Conservation (phyloP, 108 stramenopile species). For the Nannochloropsis oceanica region DNA sequence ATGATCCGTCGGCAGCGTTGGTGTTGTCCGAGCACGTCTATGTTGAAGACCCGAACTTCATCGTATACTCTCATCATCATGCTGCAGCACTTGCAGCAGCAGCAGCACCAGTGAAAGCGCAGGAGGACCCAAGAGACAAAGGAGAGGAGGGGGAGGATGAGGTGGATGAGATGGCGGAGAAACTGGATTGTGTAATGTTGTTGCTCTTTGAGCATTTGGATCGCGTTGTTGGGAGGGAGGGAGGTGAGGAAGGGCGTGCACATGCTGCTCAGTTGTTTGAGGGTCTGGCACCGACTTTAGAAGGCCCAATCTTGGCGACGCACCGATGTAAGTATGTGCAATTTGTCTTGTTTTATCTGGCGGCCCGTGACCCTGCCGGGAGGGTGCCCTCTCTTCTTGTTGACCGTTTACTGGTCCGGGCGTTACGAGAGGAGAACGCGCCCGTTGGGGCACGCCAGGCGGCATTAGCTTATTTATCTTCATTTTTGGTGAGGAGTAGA, state of each 20-base stretch:
- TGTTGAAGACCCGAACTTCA: background rate
- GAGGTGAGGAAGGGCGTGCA: background rate
- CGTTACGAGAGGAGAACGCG: background rate
- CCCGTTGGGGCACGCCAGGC: conserved; percentile 46
- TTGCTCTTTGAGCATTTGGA: conserved; percentile 45
- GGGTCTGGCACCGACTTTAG: conserved; percentile 47
- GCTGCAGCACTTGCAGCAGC: background rate
- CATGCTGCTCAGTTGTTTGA: background rate
- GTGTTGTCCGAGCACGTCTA: background rate
- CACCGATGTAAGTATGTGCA: conserved; percentile 92
- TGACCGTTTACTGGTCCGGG: background rate
- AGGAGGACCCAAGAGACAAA: background rate
- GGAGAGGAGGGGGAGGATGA: background rate
- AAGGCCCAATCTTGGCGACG: conserved; percentile 61
- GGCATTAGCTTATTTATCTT: conserved; percentile 76
- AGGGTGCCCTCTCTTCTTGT: background rate
- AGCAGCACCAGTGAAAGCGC: background rate
- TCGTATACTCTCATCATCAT: background rate
- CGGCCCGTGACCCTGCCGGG: conserved; percentile 48
- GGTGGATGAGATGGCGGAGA: conserved; percentile 42
- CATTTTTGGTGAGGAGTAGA: conserved; percentile 73
- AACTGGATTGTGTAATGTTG: conserved; percentile 50
- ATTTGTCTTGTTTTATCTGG: conserved; percentile 66
- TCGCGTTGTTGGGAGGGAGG: conserved; percentile 1
- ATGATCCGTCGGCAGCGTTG: background rate